Conservation (phyloP, 805 yeast genomes). For the Ogataea trehaloabstinens region DNA sequence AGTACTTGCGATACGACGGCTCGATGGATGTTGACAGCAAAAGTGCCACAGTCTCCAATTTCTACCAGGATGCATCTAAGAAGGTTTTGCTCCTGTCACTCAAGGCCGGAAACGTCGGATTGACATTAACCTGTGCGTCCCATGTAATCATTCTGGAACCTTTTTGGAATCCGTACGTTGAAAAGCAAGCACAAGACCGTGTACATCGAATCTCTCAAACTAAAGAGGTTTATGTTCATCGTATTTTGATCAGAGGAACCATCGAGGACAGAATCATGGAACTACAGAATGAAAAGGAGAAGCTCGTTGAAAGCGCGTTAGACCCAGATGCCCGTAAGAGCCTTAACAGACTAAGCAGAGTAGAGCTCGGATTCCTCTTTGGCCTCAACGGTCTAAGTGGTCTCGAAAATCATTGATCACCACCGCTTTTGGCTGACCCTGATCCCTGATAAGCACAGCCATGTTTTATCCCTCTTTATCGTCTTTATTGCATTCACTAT, state of each 20-base stretch:
- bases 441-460: too few species aligned
- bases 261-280: conserved; percentile 89
- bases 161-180: conserved; percentile 97
- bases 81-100: conserved; percentile 74
- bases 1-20: conserved; percentile 74
- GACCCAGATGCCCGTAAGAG: conserved; percentile 71
- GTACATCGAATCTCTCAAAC: conserved; percentile 93
- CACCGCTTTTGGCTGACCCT: too few species aligned
- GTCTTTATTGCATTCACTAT: too few species aligned
- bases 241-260: conserved; percentile 64
- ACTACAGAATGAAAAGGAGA: conserved; percentile 75
- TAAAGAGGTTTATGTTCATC: conserved; percentile 71
- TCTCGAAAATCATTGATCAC: conserved; percentile 15
- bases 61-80: conserved; percentile 53
- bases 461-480: too few species aligned
- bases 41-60: conserved; percentile 58
- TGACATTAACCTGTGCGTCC: conserved; percentile 91
- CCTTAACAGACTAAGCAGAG: conserved; percentile 59
- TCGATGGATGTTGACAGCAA: conserved; percentile 69
- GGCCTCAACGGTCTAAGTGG: conserved; percentile 39
- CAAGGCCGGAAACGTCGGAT: conserved; percentile 93
- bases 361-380: conserved; percentile 74
- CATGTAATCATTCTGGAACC: conserved; percentile 93
- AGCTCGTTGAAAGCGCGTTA: conserved; percentile 76
- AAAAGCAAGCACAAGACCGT: conserved; percentile 95